Percentiles rank a stretch among this genome's conserved stretches.
Conservation (phyloP, 108 stramenopile genomes). For the Skeletonema marinoi region DNA sequence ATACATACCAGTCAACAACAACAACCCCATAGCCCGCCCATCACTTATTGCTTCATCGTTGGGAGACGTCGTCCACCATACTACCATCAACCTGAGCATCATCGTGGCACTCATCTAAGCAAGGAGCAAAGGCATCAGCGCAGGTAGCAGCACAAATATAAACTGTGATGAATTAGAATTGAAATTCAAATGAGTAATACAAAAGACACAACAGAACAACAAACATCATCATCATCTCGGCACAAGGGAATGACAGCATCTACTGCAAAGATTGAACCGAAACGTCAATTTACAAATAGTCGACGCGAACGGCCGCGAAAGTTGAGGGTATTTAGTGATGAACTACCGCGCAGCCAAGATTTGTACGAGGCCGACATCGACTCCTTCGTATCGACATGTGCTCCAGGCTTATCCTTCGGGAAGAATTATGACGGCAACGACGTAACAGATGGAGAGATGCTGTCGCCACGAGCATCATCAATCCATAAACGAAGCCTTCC, state of each 20-base stretch:
- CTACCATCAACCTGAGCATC: too few species aligned
- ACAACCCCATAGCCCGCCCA: too few species aligned
- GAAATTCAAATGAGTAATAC: not conserved
- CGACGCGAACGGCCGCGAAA: slow-evolving; percentile 3
- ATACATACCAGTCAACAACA: too few species aligned
- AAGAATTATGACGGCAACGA: not conserved
- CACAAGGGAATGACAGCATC: not conserved
- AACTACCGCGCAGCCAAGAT: not conserved
- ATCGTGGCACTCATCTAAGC: too few species aligned
- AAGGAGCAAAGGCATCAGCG: too few species aligned
- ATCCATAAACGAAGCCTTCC: not conserved
- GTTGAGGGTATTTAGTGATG: not conserved
- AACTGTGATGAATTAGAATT: too few species aligned
- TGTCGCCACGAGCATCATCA: not conserved
- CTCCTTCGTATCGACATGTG: not conserved
- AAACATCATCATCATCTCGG: not conserved
- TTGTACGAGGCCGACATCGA: not conserved
- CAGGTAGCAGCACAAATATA: too few species aligned
- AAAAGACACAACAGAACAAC: not conserved
- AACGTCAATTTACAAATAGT: not conserved
- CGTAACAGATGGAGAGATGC: not conserved
- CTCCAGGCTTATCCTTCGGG: not conserved
- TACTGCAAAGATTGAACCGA: not conserved
- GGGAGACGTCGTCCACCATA: too few species aligned
- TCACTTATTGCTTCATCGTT: too few species aligned